A percentile compares a stretch with the other conserved stretches of the same genome.
These are phyloP conservation scores for Lactarius psammicola DNA, from an alignment of 768 basidiomycete species.

Conservation along the genomic window DNA sequence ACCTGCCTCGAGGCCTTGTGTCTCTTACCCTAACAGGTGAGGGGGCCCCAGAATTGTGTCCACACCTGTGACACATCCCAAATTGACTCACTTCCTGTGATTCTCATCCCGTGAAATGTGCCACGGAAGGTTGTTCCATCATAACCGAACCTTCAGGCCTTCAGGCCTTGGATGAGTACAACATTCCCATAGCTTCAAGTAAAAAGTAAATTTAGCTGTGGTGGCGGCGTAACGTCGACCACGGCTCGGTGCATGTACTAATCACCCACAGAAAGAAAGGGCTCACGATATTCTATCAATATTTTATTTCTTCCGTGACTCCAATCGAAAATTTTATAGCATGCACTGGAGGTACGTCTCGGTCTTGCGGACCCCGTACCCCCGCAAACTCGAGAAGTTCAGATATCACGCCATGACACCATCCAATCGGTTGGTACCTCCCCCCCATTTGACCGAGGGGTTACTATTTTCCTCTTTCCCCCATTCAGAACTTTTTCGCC, in stretches of 20 bases:
- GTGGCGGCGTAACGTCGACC: neutral
- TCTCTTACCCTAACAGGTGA: neutral
- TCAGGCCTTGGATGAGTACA: neutral
- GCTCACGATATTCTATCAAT: neutral
- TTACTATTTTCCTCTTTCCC: neutral
- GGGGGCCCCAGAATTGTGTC: neutral
- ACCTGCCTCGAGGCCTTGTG: slow-evolving; percentile 5
- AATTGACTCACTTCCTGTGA: neutral
- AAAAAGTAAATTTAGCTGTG: no score
- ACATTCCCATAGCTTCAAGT: neutral
- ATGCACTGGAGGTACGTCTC: neutral
- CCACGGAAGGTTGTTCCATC: neutral
- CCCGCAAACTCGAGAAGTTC: neutral
- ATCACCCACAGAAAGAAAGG: neutral
- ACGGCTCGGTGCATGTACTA: neutral
- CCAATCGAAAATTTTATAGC: slow-evolving; percentile 2
- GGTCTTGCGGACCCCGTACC: neutral
- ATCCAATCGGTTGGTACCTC: slow-evolving; percentile 3
- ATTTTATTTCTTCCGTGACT: neutral
- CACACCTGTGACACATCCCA: neutral
- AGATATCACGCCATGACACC: neutral
- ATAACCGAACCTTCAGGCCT: neutral
- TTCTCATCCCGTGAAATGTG: neutral
- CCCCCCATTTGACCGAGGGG: neutral
- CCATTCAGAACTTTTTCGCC: neutral